phyloP scores from a whole-genome alignment of 2,329 filamentous ascomycete species.

The Lachnellula arida region DNA sequence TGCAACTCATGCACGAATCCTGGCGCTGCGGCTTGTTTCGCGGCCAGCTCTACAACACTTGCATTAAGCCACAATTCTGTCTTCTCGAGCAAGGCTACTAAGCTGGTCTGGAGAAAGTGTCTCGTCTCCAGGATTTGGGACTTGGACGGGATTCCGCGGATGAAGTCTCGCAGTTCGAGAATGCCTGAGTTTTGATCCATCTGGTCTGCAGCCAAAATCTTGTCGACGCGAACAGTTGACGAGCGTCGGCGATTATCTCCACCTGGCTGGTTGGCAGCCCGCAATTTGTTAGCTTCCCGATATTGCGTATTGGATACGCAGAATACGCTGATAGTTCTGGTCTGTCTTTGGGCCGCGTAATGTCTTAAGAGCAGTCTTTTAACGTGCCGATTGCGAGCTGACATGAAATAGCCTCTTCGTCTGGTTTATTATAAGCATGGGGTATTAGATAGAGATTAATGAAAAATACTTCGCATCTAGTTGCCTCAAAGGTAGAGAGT shows the following conservation, averaged over 20 bases:
- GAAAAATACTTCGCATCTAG: neutral
- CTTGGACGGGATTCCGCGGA: slow-evolving; percentile 6
- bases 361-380: neutral
- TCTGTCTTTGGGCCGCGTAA: slow-evolving; percentile 1
- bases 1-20: slow-evolving; percentile 5
- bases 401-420: slow-evolving; percentile 8
- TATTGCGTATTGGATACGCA: slow-evolving; percentile 14
- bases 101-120: slow-evolving; percentile 10
- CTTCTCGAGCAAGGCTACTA: slow-evolving; percentile 9
- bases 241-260: neutral
- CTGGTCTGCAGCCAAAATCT: neutral
- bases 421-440: slow-evolving; percentile 4
- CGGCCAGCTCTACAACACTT: neutral
- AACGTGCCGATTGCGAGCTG: slow-evolving; percentile 10
- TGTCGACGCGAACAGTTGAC: neutral
- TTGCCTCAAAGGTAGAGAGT: neutral
- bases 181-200: slow-evolving; percentile 7
- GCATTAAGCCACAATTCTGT: slow-evolving; percentile 14
- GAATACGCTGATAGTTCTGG: slow-evolving; percentile 7
- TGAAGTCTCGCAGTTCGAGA: slow-evolving; percentile 5
- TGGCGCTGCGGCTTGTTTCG: slow-evolving; percentile 1
- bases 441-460: neutral
- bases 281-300: neutral
- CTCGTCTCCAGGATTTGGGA: slow-evolving; percentile 13
- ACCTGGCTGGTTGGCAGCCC: neutral